Evolutionary conservation across 164 flowering plant species (phyloP), one percentile per base, ranked within the genome.

Genomic region (Aristolochia contorta): DNA sequence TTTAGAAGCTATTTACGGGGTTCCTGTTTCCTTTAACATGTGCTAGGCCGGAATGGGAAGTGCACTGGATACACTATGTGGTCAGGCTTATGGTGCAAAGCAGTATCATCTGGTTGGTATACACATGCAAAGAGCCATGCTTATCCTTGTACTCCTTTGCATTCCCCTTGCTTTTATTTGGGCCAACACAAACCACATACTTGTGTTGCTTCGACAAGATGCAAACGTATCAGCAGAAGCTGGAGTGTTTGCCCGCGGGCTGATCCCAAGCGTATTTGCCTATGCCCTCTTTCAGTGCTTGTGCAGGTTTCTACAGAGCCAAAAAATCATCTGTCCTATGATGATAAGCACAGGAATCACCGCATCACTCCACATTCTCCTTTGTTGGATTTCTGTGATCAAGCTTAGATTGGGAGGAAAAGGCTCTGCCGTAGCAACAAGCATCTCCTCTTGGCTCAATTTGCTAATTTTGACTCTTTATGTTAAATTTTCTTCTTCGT

Each of bases 301-400:
- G 25, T 65, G 59, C 56, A 63, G 70, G 57, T 74, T 74, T 30
- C 52, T 74, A 6, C 78, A 74, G 56, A 60, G 76, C 25, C 80
- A 77, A 45, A 74, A 68, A 54, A 72, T 60, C 10, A 75, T 74
- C 32, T 61, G 71, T 24, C 80, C 80, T n/a, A 71, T 74, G 80
- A 59, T 77, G 72, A 51, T 77, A 50, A 67, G 43, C 61, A 53
- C 80, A 16, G 78, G 74, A 20, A 18, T 67, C 15, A 64, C 72
- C 12, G 63, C 69, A 33, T 16, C 70, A 6, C 60, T 72, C 6
- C 80, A 77, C 62, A 10, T 72, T 9, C 57, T 64, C 1, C 30
- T 77, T 4, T 77, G 80, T 58, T 77, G 74, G 78, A 18, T 71
- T 56, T 61, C 74, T 13, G 68, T 77, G 27, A 74, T 74, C 47